These are phyloP conservation scores for Aspergillus quadrilineatus DNA, from an alignment of 2,329 filamentous ascomycete genomes.

Conservation along the genomic window DNA sequence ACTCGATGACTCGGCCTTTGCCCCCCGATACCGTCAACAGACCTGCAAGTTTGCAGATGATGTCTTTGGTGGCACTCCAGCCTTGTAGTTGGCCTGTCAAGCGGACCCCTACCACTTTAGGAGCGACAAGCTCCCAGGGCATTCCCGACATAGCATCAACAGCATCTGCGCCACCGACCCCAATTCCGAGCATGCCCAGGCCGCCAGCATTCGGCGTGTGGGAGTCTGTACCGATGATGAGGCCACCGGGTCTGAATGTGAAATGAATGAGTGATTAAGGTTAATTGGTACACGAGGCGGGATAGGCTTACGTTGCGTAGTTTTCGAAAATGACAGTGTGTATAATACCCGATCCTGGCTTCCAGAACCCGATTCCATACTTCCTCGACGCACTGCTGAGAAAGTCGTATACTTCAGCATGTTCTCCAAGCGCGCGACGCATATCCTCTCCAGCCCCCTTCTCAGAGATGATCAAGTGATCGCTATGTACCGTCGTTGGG, in stretches of 20 bases:
- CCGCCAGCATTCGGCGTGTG: constrained; percentile 94
- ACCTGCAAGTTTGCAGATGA: constrained; percentile 92
- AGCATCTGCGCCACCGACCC: constrained; percentile 93
- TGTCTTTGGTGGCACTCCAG: constrained; percentile 90
- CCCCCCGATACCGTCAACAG: constrained; percentile 95
- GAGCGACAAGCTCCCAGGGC: constrained; percentile 94
- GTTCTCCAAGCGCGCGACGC: constrained; percentile 27
- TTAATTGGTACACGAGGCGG: not conserved
- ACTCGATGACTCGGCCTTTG: constrained; percentile 70
- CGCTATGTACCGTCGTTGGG: constrained; percentile 44
- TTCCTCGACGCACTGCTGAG: constrained; percentile 43
- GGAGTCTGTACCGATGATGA: constrained; percentile 92
- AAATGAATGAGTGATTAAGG: not conserved
- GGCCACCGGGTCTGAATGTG: constrained; percentile 69
- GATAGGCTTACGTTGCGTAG: constrained; percentile 33
- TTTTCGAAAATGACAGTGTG: constrained; percentile 45
- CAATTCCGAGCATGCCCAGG: constrained; percentile 88
- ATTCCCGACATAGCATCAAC: constrained; percentile 96
- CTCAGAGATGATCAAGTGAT: constrained; percentile 41
- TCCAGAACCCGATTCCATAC: constrained; percentile 48
- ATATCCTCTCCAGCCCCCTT: constrained; percentile 34
- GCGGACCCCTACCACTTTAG: constrained; percentile 49
- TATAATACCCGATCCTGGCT: constrained; percentile 39
- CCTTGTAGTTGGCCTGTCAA: constrained; percentile 58
- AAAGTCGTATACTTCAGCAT: constrained; percentile 43